Evolutionary conservation across 352 stramenopile genomes (phyloP).

Genomic region (Lagenidium giganteum): DNA sequence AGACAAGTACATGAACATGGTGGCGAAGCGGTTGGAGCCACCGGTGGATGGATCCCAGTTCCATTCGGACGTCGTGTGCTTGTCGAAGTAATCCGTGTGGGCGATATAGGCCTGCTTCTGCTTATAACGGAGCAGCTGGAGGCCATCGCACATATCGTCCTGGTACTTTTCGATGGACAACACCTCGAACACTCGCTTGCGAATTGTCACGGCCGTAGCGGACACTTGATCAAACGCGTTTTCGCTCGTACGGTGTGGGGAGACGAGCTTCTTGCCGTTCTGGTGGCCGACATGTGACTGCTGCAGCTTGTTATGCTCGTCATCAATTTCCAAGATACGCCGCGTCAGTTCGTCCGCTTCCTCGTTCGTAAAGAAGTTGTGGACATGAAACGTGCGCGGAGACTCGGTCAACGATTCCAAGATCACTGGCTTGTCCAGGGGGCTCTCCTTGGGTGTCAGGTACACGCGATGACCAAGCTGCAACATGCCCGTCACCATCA

Average conservation of each 20-base stretch:
- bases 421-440: slow-evolving; percentile 37
- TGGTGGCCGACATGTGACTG: slow-evolving; percentile 61
- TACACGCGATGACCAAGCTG: slow-evolving; percentile 55
- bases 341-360: slow-evolving; percentile 73
- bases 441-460: slow-evolving; percentile 31
- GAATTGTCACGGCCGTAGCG: slow-evolving; percentile 45
- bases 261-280: slow-evolving; percentile 54
- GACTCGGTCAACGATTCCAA: slow-evolving; percentile 66
- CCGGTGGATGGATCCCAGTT: slow-evolving; percentile 62
- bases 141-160: slow-evolving; percentile 88
- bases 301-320: slow-evolving; percentile 67
- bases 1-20: slow-evolving; percentile 73
- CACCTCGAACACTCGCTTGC: slow-evolving; percentile 83
- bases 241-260: slow-evolving; percentile 64
- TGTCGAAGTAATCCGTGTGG: slow-evolving; percentile 90
- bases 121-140: slow-evolving; percentile 94
- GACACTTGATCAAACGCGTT: slow-evolving; percentile 79
- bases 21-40: slow-evolving; percentile 73
- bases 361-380: slow-evolving; percentile 75
- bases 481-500: no score
- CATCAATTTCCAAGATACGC: slow-evolving; percentile 65
- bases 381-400: slow-evolving; percentile 70
- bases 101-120: slow-evolving; percentile 90
- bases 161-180: slow-evolving; percentile 83
- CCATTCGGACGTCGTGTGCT: slow-evolving; percentile 31